These are phyloP conservation scores for Solanum lycopersicoides DNA, from an alignment of 257 asterid genomes.

Conservation along the genomic window DNA sequence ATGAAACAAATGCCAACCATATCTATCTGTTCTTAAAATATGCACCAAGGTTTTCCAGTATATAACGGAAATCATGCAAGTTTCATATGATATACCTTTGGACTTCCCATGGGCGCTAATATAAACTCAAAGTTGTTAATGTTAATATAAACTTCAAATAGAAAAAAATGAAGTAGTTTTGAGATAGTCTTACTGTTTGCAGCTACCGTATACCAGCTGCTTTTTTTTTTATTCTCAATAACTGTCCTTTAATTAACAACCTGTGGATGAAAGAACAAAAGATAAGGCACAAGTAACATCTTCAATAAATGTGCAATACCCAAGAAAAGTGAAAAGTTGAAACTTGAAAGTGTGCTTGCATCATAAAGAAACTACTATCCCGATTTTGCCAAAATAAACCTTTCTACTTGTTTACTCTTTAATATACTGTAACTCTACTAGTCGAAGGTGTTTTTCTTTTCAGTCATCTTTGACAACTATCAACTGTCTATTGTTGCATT, in stretches of 20 bases:
- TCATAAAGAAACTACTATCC: background rate
- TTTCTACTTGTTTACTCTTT: background rate
- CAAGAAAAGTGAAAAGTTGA: background rate
- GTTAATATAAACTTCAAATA: background rate
- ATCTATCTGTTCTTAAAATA: background rate
- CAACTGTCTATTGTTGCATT: background rate
- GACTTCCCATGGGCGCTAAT: background rate
- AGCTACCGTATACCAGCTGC: background rate
- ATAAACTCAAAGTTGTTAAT: background rate
- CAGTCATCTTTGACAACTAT: background rate
- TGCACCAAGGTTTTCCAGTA: background rate
- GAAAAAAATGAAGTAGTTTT: background rate
- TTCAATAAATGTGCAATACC: background rate
- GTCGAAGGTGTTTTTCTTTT: background rate
- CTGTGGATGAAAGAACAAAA: background rate
- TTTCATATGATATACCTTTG: background rate
- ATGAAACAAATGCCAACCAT: background rate
- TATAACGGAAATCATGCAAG: background rate
- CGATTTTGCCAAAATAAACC: background rate
- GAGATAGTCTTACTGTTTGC: background rate
- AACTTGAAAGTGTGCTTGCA: background rate
- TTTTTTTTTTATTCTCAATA: background rate
- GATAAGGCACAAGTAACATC: background rate
- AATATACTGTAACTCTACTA: background rate
- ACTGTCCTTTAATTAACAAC: constrained; percentile 1